Conservation (phyloP, 2,329 filamentous ascomycete genomes). For the Tolypocladium inflatum region DNA sequence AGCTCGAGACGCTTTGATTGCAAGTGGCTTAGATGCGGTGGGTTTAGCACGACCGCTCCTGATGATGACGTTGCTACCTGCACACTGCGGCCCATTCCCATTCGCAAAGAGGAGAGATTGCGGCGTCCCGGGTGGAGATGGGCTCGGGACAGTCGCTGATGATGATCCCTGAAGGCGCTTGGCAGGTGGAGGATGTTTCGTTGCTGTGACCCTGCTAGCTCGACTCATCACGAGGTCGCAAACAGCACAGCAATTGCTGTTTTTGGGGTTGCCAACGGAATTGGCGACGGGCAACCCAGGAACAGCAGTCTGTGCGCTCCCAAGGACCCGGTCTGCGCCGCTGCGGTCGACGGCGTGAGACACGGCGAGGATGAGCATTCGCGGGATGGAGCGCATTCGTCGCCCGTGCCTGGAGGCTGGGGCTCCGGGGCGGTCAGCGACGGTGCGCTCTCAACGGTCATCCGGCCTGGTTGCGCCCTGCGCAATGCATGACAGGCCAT, state of each 20-base stretch:
- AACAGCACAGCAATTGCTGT: neutral
- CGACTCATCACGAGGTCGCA: neutral
- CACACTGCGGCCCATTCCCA: neutral
- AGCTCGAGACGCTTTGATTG: neutral
- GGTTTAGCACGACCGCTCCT: neutral
- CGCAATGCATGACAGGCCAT: neutral
- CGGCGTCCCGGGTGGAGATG: neutral
- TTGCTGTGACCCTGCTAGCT: neutral
- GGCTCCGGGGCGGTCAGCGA: neutral
- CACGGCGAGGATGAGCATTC: neutral
- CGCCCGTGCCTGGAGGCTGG: neutral
- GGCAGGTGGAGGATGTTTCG: neutral
- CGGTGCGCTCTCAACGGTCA: too few species aligned
- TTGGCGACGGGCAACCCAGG: neutral
- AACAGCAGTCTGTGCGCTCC: neutral
- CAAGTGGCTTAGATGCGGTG: slow-evolving; percentile 1
- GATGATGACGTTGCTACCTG: slow-evolving; percentile 5
- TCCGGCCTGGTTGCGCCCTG: neutral
- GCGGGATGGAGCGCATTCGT: neutral
- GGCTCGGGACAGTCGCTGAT: neutral
- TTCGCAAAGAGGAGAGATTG: slow-evolving; percentile 2
- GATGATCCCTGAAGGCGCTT: neutral
- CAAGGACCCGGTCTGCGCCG: neutral
- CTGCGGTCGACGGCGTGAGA: neutral
- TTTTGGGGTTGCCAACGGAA: neutral